Conservation (phyloP, 257 asterid species). For the Fraxinus quadrangulata region DNA sequence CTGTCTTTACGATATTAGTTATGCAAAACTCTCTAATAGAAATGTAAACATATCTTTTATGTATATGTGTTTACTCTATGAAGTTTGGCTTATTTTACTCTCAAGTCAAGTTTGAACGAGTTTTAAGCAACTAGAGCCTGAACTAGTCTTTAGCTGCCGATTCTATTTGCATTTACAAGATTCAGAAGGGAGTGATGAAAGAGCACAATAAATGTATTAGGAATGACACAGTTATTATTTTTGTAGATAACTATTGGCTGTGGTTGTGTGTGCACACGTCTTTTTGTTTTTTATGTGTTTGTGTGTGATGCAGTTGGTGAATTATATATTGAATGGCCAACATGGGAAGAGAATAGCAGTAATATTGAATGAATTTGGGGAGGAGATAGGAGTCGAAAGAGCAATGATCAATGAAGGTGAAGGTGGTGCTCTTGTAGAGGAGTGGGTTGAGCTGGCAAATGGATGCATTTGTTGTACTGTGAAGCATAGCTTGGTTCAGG, state of each 20-base stretch:
- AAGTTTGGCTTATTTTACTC: not conserved
- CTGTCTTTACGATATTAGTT: no score
- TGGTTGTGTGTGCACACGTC: not conserved
- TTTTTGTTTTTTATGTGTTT: slow-evolving; percentile 4
- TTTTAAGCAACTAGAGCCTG: not conserved
- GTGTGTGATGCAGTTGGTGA: slow-evolving; percentile 62
- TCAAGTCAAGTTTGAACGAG: no score
- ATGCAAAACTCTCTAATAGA: no score
- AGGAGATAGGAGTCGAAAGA: slow-evolving; percentile 94
- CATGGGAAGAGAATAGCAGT: slow-evolving; percentile 96
- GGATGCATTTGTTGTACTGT: slow-evolving; percentile 98
- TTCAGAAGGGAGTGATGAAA: not conserved
- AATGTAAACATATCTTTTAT: no score
- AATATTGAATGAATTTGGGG: slow-evolving; percentile 93
- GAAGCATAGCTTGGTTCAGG: slow-evolving; percentile 97
- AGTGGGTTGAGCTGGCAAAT: slow-evolving; percentile 98
- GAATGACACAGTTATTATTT: slow-evolving; percentile 2
- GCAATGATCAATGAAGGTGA: slow-evolving; percentile 99
- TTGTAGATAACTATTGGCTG: not conserved
- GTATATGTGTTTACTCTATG: not conserved
- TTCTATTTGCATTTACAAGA: not conserved
- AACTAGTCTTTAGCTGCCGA: not conserved
- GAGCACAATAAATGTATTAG: not conserved
- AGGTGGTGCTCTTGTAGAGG: slow-evolving; percentile 89
- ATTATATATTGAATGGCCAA: slow-evolving; percentile 63